Evolutionary conservation across 176 grass and related monocot species (phyloP), one percentile per base, ranked within the genome.

Genomic region (Microstegium vimineum): DNA sequence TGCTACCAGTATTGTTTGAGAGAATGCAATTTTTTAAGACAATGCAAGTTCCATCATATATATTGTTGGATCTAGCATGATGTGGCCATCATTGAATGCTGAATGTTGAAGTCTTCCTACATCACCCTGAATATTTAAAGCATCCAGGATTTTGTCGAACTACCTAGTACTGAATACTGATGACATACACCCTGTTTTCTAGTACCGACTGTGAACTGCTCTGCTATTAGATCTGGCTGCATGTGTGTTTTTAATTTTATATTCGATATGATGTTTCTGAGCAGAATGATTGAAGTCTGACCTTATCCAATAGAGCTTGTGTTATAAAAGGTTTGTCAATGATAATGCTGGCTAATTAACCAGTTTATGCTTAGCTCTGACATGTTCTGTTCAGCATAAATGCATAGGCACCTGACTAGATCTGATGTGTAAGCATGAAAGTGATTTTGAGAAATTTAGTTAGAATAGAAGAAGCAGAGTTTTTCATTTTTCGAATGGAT

Each of bases 21-120:
- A 9, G 5, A 65, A 20, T 56, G 42, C 33, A 23, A 18, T n/a
- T 36, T 82, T 26, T 80, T 69, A 34, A 74, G 18, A 67, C 3
- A 4, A 9, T 40, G 37, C 41, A 41, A 43, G 38, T 14, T 52
- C 36, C 15, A 30, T 62, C 28, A 28, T 57, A 27, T 49, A 79
- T 61, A 79, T 38, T 40, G 49, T 42, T 77, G 82, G 43, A 83
- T 90, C 75, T 80, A 43, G 62, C 14, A 63, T 79, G 42, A 46
- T 54, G 22, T 15, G 20, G 8, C 12, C 16, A 59, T 23, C 28
- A 42, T 33, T 59, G 3, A 59, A 43, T 72, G 2, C 47, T 30
- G 31, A 14, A 56, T 69, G 16, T 28, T 47, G 49, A 28, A 74
- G 60, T 66, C 4, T 25, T 25, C 54, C 54, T 59, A 59, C 8